Conservation (phyloP, 192 early-diverging fungal genomes). For the Powellomyces hirtus region DNA sequence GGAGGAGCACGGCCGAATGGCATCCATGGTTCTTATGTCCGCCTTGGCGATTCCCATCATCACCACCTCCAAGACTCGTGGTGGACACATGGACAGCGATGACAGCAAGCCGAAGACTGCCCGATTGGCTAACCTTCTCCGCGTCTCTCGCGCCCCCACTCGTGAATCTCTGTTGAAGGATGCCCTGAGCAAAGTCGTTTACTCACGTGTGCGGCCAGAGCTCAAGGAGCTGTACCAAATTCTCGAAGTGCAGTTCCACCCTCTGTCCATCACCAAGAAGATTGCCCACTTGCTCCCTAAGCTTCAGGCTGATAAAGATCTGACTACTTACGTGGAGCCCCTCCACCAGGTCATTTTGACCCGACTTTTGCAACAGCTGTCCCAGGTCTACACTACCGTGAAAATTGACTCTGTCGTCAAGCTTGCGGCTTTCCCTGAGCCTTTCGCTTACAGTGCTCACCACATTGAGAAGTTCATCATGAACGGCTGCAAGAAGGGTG, state of each 20-base stretch:
- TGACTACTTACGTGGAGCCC: conserved; percentile 87
- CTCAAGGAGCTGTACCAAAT: conserved; percentile 91
- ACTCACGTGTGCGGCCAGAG: conserved; percentile 82
- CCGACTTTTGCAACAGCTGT: conserved; percentile 93
- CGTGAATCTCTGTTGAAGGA: conserved; percentile 88
- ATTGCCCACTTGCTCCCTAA: conserved; percentile 74
- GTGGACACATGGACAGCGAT: conserved; percentile 69
- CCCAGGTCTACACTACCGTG: conserved; percentile 97
- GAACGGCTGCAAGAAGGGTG: conserved; percentile 95
- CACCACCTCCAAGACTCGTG: conserved; percentile 73
- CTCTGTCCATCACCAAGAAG: conserved; percentile 96
- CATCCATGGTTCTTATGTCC: conserved; percentile 89
- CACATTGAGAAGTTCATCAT: conserved; percentile 98
- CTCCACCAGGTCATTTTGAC: conserved; percentile 96
- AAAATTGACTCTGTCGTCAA: conserved; percentile 91
- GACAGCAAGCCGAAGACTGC: conserved; percentile 68
- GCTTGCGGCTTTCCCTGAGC: conserved; percentile 83
- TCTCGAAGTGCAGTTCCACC: conserved; percentile 98
- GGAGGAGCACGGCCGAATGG: conserved; percentile 85
- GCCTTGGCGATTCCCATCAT: conserved; percentile 97
- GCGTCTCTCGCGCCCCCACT: conserved; percentile 78
- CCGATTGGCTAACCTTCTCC: conserved; percentile 84
- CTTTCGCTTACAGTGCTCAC: conserved; percentile 79
- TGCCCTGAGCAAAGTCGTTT: conserved; percentile 82
- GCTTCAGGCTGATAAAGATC: conserved; percentile 69